Evolutionary conservation across 2,329 filamentous ascomycete genomes (phyloP).

Genomic region (Dactylonectria macrodidyma): DNA sequence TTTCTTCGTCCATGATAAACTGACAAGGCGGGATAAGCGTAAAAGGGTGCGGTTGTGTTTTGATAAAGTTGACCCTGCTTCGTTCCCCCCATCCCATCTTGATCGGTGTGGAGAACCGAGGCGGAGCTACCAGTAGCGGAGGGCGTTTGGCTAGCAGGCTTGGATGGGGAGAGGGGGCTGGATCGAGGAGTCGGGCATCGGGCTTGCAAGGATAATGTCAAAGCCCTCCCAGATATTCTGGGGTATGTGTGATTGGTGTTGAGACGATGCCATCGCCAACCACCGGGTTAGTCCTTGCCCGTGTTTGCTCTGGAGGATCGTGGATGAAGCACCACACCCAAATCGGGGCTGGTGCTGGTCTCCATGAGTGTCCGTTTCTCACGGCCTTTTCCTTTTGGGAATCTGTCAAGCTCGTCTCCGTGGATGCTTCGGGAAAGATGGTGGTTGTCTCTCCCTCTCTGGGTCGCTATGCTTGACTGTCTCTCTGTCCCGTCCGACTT

Average conservation of each 20-base stretch:
- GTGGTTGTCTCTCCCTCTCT: background rate
- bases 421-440: too few species aligned
- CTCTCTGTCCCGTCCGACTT: background rate
- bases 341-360: background rate
- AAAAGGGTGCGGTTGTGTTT: too few species aligned
- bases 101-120: constrained; percentile 21
- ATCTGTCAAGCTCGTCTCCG: too few species aligned
- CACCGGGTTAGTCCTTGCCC: background rate
- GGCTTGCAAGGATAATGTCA: constrained; percentile 33
- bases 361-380: background rate
- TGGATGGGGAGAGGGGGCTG: constrained; percentile 27
- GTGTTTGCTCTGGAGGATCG: background rate
- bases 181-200: constrained; percentile 37
- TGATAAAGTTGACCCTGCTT: constrained; percentile 20
- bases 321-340: background rate
- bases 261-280: background rate
- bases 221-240: constrained; percentile 13
- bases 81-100: background rate
- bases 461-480: background rate
- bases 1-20: background rate
- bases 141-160: constrained; percentile 37
- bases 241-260: constrained; percentile 22
- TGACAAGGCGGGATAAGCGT: constrained; percentile 10
- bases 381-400: too few species aligned
- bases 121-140: constrained; percentile 25